Evolutionary conservation across 2,329 filamentous ascomycete species (phyloP), one percentile per base, ranked within the genome.

Genomic region (Hypoxylon sp.): DNA sequence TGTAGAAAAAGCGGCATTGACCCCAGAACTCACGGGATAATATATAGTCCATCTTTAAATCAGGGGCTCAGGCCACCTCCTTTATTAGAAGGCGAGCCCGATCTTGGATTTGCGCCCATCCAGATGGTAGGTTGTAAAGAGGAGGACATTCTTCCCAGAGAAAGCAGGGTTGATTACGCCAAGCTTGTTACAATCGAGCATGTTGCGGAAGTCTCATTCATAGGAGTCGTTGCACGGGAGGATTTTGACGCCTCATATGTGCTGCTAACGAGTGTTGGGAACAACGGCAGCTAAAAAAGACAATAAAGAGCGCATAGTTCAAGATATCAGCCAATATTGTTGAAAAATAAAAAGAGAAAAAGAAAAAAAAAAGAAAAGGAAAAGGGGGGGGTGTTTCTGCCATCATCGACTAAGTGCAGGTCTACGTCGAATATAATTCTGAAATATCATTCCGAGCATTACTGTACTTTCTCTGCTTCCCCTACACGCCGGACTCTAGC

Each of bases 401-500:
- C 32, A 6, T 36, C 24, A 26, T 26, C 3, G 6, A 26, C n/a
- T n/a, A n/a, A n/a, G n/a, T n/a, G n/a, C n/a, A n/a, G n/a, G n/a
- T n/a, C n/a, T n/a, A n/a, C 24, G 6, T 26, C 3, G 6, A 26
- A 26, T 6, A 26, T 26, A 6, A 3, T 3, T 26, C 4, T 36
- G 14, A 4, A n/a, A 4, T 4, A 14, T 36, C 32, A 36, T 36
- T 36, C 32, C n/a, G n/a, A n/a, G 32, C 32, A n/a, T 1, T 14
- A 6, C 12, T 36, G 12, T 16, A 6, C 14, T n/a, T 22, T 8
- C 8, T 12, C 18, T 22, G 2, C 20, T 36, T 14, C 28, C 2
- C 42, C 33, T 54, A 64, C 16, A 49, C 32, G 5, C 50, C 61
- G 2, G 32, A 16, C 18, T 68, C 65, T 12, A 55, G 54, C 18